Base-by-base conservation (phyloP, 1,284 basidiomycete genomes). In the Apiotrichum domesticum region DNA sequence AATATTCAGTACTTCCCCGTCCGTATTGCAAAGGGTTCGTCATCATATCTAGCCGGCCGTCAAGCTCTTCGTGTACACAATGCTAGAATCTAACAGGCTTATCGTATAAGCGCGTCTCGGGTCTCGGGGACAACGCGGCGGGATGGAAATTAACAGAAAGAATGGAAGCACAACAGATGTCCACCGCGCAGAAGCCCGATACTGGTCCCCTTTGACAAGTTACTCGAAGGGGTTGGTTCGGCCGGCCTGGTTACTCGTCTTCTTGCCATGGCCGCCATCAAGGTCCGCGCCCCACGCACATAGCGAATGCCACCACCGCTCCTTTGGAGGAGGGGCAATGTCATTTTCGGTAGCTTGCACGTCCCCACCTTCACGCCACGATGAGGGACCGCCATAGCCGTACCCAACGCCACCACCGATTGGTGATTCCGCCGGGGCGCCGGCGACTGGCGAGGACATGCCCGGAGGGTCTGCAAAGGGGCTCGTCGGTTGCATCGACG, bases 231-330 rank as follows among this genome's bases (percentile, higher is more conserved):
- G 72, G 61, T 72, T 72, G 44, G 72, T 72, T 21, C 68, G 57
- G 8, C 72, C 72, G 0, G 67, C 67, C 59, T 73, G 68, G 35
- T 61, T 59, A n/a, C 61, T 59, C 39, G 44, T 44, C 7, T 34
- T 54, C 11, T 58, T 52, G 15, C 61, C 60, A 21, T 68, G 65
- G 3, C 71, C 71, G 41, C 69, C 70, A 51, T 74, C 72, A 39
- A 74, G 57, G 45, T 74, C 72, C 13, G 61, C 48, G 5, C 72
- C 72, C 72, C 72, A 74, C 5, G 71, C 67, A 47, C 72, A 74
- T 7, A 74, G 54, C 39, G 71, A 66, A 56, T 72, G 67, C 72
- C 72, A 74, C 72, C 72, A 74, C 50, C 63, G 64, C 37, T 74
- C 72, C n/a, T 51, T 52, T 11, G 54, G 40, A 13, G 55, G 57